Base-by-base conservation (phyloP, 2,329 filamentous ascomycete genomes). In the Trichoderma asperellum region DNA sequence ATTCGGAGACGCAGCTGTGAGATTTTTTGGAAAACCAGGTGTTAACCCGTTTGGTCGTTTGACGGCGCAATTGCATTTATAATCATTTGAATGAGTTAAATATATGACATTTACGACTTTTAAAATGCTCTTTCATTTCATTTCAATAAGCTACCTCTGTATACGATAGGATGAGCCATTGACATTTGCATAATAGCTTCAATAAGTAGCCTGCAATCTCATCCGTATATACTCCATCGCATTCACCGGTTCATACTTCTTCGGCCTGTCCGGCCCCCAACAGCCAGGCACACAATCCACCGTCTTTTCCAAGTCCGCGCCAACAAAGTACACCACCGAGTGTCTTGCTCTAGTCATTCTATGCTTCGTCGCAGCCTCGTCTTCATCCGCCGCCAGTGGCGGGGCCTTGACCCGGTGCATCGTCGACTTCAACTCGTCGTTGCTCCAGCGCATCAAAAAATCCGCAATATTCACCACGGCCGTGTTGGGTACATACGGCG, bases 271-370 rank as follows among this genome's bases (percentile, higher is more conserved):
- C 21, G 79, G 78, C 11, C 79, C 79, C 27, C 77, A 79, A 71
- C 83, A 86, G 5, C 81, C 81, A 0, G 82, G 79, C 57, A 88
- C 79, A 72, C 84, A 86, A 73, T 87, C 84, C 63, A 89, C 84
- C 10, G 85, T 76, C 4, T 81, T 78, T 55, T 83, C 79, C 2
- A 81, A 77, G 71, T 87, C 83, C 0, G 86, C 84, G 6, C 80
- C 77, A 37, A 88, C 80, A 68, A 89, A 89, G 73, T 88, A 89
- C 0, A 87, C 86, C 64, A 89, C 89, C 10, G 87, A 89, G 71
- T 87, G 89, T 16, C 87, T 78, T 24, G 83, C 80, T 37, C 79
- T 77, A 2, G 84, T 86, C 79, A 86, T 83, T 4, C 16, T 79
- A 65, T 47, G 18, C 59, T 47, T 81, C 74, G 18, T 43, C 1